phyloP scores from a whole-genome alignment of 352 stramenopile species.

The Phytophthora pistaciae region DNA sequence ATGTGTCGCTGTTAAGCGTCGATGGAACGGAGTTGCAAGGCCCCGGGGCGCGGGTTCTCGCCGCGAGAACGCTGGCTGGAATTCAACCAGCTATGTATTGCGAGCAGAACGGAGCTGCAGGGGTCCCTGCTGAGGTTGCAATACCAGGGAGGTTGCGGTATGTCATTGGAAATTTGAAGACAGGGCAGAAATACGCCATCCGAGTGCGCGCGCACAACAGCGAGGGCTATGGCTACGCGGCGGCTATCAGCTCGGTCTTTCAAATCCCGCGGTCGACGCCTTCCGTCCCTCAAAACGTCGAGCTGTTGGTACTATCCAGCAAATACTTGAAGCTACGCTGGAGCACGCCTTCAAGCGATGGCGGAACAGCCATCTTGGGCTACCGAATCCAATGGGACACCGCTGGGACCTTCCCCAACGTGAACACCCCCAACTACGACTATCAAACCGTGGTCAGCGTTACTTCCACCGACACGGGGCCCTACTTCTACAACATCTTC shows the following conservation, averaged over 20 bases:
- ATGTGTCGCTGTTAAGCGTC: slow-evolving; percentile 85
- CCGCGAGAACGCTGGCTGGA: slow-evolving; percentile 75
- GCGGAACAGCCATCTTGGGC: slow-evolving; percentile 67
- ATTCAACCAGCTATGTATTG: slow-evolving; percentile 83
- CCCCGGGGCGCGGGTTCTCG: slow-evolving; percentile 82
- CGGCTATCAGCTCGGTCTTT: slow-evolving; percentile 56
- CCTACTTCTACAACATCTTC: slow-evolving; percentile 94
- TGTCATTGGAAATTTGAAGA: slow-evolving; percentile 54
- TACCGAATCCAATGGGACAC: slow-evolving; percentile 93
- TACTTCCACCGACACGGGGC: slow-evolving; percentile 40
- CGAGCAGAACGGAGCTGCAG: slow-evolving; percentile 52
- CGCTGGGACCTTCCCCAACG: background rate
- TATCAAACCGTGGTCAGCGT: slow-evolving; percentile 21
- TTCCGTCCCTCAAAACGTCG: slow-evolving; percentile 40
- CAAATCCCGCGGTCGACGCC: slow-evolving; percentile 65
- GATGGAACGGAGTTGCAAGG: slow-evolving; percentile 94
- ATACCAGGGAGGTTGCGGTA: slow-evolving; percentile 39
- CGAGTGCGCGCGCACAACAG: slow-evolving; percentile 73
- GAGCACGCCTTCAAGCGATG: slow-evolving; percentile 63
- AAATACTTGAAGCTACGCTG: slow-evolving; percentile 86
- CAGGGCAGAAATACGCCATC: slow-evolving; percentile 67
- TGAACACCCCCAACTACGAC: slow-evolving; percentile 1
- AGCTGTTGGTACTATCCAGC: slow-evolving; percentile 70
- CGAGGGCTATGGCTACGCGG: slow-evolving; percentile 65
- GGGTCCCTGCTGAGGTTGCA: slow-evolving; percentile 43